phyloP scores from a whole-genome alignment of 371 early-diverging fungal genomes.

The Apophysomyces ossiformis region DNA sequence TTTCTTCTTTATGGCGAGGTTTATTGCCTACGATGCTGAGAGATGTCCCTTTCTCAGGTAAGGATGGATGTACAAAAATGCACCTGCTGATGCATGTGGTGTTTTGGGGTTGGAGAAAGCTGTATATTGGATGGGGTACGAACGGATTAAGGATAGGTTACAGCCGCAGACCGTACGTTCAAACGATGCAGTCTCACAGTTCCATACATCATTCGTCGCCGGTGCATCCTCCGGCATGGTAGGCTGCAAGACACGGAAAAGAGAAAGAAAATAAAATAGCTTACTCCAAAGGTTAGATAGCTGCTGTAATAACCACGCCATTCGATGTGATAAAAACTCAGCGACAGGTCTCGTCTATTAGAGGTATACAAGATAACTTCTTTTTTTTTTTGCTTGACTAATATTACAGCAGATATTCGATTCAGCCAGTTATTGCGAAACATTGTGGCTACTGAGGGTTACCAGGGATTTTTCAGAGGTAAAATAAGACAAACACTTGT shows the following conservation, averaged over 20 bases:
- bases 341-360: slow-evolving; percentile 61
- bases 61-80: background rate
- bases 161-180: background rate
- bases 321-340: slow-evolving; percentile 97
- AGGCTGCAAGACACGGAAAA: slow-evolving; percentile 22
- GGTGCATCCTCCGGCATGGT: slow-evolving; percentile 82
- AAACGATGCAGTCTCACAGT: slow-evolving; percentile 40
- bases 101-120: slow-evolving; percentile 38
- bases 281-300: slow-evolving; percentile 52
- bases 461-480: slow-evolving; percentile 33
- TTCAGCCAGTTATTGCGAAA: slow-evolving; percentile 25
- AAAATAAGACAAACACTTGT: background rate
- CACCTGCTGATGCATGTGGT: slow-evolving; percentile 6
- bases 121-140: slow-evolving; percentile 94
- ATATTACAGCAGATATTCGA: slow-evolving; percentile 26
- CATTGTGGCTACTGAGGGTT: slow-evolving; percentile 35
- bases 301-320: slow-evolving; percentile 92
- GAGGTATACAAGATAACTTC: background rate
- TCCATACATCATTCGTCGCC: slow-evolving; percentile 68
- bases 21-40: slow-evolving; percentile 52
- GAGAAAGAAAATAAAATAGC: background rate
- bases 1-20: slow-evolving; percentile 78
- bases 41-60: slow-evolving; percentile 53
- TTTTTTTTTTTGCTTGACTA: background rate
- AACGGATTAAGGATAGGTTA: slow-evolving; percentile 57